Evolutionary conservation across 805 yeast species (phyloP).

Genomic region (Metschnikowia cubensis): DNA sequence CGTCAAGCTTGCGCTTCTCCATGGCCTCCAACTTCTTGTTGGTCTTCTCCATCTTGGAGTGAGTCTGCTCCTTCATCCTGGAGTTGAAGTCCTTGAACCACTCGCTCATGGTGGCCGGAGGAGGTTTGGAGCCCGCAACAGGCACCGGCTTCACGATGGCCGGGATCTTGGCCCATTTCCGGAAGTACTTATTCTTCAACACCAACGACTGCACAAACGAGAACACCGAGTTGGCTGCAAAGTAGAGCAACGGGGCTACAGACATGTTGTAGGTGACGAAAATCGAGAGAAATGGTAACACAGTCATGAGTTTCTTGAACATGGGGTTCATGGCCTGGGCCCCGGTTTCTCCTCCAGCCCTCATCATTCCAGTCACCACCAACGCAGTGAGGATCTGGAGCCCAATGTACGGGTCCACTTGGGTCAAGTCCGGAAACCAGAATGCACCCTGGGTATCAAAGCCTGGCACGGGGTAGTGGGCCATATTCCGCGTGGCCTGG

Average conservation of each 20-base stretch:
- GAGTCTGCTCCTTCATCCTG: conserved; percentile 29
- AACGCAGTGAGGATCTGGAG: conserved; percentile 80
- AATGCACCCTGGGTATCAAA: conserved; percentile 67
- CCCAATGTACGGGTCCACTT: conserved; percentile 88
- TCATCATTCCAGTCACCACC: conserved; percentile 68
- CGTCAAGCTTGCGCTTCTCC: conserved; percentile 30
- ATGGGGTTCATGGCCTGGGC: conserved; percentile 61
- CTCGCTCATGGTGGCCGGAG: conserved; percentile 33
- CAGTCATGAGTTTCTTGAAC: conserved; percentile 59
- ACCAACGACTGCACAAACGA: conserved; percentile 70
- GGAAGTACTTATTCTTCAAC: conserved; percentile 55
- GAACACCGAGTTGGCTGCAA: conserved; percentile 73
- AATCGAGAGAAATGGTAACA: conserved; percentile 76
- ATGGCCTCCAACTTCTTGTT: conserved; percentile 36
- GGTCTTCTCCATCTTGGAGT: conserved; percentile 32
- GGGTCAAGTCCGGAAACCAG: conserved; percentile 82
- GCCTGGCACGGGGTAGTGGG: conserved; percentile 79
- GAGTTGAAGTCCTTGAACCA: conserved; percentile 34
- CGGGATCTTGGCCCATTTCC: conserved; percentile 56
- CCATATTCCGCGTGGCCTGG: conserved; percentile 81
- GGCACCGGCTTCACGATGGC: conserved; percentile 55
- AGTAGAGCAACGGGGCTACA: conserved; percentile 80
- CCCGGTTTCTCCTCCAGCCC: conserved; percentile 90
- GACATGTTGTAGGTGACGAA: conserved; percentile 86
- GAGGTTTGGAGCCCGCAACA: conserved; percentile 24